phyloP scores from a whole-genome alignment of 768 basidiomycete species.

The Termitomyces eurrhizus region DNA sequence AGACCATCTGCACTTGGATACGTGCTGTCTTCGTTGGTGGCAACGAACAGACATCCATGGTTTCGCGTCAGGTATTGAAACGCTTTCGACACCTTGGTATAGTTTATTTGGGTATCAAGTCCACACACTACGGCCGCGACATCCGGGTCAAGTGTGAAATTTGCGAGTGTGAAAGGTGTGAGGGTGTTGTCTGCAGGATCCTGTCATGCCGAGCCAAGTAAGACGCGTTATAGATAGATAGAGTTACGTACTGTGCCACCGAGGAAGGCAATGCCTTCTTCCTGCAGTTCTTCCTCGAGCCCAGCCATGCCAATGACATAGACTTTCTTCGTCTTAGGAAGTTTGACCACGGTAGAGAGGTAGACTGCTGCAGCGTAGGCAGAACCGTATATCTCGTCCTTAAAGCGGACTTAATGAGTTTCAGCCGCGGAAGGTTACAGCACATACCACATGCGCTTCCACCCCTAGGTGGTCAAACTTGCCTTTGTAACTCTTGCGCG shows the following conservation, averaged over 20 bases:
- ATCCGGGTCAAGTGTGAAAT: constrained; percentile 70
- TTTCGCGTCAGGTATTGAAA: constrained; percentile 86
- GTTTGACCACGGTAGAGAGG: constrained; percentile 81
- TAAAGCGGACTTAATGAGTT: constrained; percentile 8
- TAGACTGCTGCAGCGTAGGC: constrained; percentile 74
- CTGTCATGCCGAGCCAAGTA: constrained; percentile 34
- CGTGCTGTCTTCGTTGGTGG: constrained; percentile 91
- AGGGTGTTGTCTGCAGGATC: constrained; percentile 82
- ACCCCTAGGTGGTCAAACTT: constrained; percentile 92
- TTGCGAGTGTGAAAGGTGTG: constrained; percentile 57
- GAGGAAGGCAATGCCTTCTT: constrained; percentile 74
- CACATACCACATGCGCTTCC: constrained; percentile 74
- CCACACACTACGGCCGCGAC: constrained; percentile 96
- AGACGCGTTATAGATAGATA: neutral
- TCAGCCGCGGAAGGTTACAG: neutral
- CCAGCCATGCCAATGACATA: constrained; percentile 94
- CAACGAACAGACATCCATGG: constrained; percentile 77
- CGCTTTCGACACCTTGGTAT: constrained; percentile 92
- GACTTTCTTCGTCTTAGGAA: constrained; percentile 89
- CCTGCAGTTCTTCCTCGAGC: constrained; percentile 87
- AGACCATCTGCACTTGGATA: constrained; percentile 72
- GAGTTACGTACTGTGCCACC: constrained; percentile 76
- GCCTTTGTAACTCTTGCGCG: constrained; percentile 77
- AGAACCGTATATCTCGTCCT: constrained; percentile 98
- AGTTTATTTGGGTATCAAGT: constrained; percentile 82